Evolutionary conservation across 257 asterid species (phyloP).

Genomic region (Fraxinus excelsior): DNA sequence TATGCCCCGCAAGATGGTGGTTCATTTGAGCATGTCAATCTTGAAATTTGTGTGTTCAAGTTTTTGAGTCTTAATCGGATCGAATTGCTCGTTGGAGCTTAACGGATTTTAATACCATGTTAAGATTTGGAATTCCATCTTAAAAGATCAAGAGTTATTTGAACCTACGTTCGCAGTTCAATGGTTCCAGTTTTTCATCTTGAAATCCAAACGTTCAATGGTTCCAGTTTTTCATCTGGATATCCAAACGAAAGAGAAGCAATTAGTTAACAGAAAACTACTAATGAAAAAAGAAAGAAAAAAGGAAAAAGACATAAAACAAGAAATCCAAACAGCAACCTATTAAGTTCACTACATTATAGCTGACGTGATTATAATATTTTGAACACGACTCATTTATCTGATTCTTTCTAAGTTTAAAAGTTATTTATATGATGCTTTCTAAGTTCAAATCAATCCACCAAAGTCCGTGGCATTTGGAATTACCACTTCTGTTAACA

Average conservation of each 20-base stretch:
- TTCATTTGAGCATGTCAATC: too few species aligned
- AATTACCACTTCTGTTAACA: neutral
- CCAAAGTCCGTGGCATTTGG: neutral
- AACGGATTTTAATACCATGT: too few species aligned
- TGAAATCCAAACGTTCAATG: conserved; percentile 34
- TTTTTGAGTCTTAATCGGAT: too few species aligned
- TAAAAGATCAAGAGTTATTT: conserved; percentile 93
- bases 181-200: conserved; percentile 65
- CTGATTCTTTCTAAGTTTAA: neutral
- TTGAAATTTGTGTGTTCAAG: too few species aligned
- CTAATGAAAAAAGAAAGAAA: neutral
- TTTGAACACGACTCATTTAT: neutral
- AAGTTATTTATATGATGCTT: neutral
- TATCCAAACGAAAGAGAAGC: conserved; percentile 13
- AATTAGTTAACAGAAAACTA: neutral
- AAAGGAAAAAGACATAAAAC: neutral
- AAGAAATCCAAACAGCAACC: conserved; percentile 8
- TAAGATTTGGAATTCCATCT: too few species aligned
- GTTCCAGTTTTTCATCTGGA: conserved; percentile 63
- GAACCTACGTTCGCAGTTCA: conserved; percentile 78
- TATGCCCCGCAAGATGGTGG: too few species aligned
- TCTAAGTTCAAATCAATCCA: neutral
- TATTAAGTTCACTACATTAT: neutral
- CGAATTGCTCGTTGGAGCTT: too few species aligned
- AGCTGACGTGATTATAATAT: too few species aligned